Base-by-base conservation (phyloP, 345 rosid genomes). In the Lumnitzera littorea region DNA sequence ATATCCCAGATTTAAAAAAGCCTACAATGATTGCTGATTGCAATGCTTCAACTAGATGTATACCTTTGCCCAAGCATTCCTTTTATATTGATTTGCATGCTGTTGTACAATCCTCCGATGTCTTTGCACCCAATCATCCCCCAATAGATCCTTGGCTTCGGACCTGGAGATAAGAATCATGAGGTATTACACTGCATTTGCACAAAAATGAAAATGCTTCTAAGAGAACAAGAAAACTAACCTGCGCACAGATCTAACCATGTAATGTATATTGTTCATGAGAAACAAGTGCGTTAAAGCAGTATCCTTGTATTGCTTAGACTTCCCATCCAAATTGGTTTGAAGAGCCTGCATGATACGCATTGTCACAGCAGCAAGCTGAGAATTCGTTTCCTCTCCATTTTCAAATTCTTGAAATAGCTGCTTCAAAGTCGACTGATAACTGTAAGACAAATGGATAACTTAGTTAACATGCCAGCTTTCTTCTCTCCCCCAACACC, bases 231-330 rank as follows among this genome's bases (percentile, higher is more conserved):
- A 60, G 41, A 54, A 51, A 58, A 68, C 83, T 51, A 63, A 91
- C 97, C 99, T 90, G 62, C 99, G 95, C 43, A 94, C 99, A 64
- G 99, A 90, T 90, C 97, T 84, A 82, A 94, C 97, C 91, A 94
- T 94, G 68, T 94, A 90, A 70, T 94, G 99, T 73, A 90, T 88
- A 73, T 94, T 94, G 76, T 94, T 94, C 99, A 94, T 94, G 60
- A 94, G 84, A 73, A 94, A 94, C 66, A 94, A 76, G 67, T 90
- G 86, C 16, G 95, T 94, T 87, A 94, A 78, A 68, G 97, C 85
- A 65, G 78, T 82, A 72, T 94, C 99, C 74, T 60, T 84, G 68
- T 90, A 90, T 84, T 94, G 99, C 84, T 90, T 94, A 13, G 99
- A 86, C 74, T 90, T 94, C 49, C 88, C 97, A 58, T 88, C 96